phyloP scores from a whole-genome alignment of 352 stramenopile genomes.

The Globisporangium abappressorium region DNA sequence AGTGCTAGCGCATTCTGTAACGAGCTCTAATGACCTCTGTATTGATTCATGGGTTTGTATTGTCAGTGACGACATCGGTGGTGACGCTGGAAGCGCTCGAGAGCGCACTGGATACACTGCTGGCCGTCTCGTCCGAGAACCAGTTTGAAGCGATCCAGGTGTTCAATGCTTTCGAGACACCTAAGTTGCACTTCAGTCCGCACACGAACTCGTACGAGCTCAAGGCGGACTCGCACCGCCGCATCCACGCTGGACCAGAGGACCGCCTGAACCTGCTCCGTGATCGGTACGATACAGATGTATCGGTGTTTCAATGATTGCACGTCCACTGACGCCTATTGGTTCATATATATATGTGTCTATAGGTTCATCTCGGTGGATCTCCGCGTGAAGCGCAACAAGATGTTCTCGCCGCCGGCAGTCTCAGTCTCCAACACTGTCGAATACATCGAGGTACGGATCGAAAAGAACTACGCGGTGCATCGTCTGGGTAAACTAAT shows the following conservation, averaged over 20 bases:
- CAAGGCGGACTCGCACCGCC: conserved; percentile 45
- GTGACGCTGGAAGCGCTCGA: conserved; percentile 81
- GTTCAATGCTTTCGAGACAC: conserved; percentile 77
- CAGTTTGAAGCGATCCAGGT: conserved; percentile 82
- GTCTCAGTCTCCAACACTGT: conserved; percentile 47
- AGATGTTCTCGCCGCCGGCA: conserved; percentile 69
- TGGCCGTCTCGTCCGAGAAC: conserved; percentile 78
- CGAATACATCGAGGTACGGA: conserved; percentile 67
- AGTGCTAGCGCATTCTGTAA: neutral
- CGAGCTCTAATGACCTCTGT: neutral
- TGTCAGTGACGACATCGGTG: conserved; percentile 73
- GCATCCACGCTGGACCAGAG: conserved; percentile 56
- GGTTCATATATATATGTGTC: neutral
- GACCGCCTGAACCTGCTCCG: conserved; percentile 65
- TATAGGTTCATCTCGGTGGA: conserved; percentile 63
- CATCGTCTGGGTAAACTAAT: neutral
- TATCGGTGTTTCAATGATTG: neutral
- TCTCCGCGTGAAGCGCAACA: conserved; percentile 77
- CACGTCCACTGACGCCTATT: neutral
- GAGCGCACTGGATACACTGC: conserved; percentile 76
- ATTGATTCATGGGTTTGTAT: neutral
- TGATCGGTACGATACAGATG: conserved; percentile 30
- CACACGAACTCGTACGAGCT: conserved; percentile 77
- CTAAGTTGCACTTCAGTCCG: conserved; percentile 54
- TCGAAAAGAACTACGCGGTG: neutral